Evolutionary conservation across 169 alveolate species (phyloP), one percentile per base, ranked within the genome.

Genomic region (Cryptosporidium ryanae): DNA sequence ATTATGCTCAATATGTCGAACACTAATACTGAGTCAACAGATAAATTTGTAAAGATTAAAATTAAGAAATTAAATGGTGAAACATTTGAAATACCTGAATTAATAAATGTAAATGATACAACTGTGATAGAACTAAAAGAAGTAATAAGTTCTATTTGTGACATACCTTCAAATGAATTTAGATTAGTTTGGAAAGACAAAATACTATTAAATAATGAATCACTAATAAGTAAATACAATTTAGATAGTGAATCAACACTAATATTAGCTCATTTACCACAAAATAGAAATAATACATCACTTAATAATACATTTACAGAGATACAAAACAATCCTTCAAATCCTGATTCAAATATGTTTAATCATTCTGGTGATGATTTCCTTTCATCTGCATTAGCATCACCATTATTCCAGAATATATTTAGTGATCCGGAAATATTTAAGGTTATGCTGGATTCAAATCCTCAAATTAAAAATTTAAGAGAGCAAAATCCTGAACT

Each of bases 401-500:
- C 92, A 2, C 83, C 93, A 5, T 55, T 76, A 63, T 82, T 91
- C 82, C 92, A 90, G 66, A 82, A 61, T 54, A 65, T 90, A 46
- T 50, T 82, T 7, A 76, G 38, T 34, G 84, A 70, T 63, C 93
- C 93, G 27, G 93, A 91, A 63, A 59, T 91, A 21, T 64, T 91
- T 63, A 54, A 82, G n/a, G 66, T 64, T 54, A 59, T 91, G 54
- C 29, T 91, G 44, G 91, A 91, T 18, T 91, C 93, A 50, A 91
- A 90, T 66, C 94, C 94, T 17, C 91, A 82, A 55, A 59, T 91
- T 38, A 87, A 64, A 59, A 83, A 57, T 27, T 76, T 91, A 34
- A 63, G 94, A 64, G 94, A 91, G 55, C 91, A 76, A 59, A 91
- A 91, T 63, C 94, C 93, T 2, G 94, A 91, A 17, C 68, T 91